Evolutionary conservation across 2,329 filamentous ascomycete species (phyloP), one percentile per base, ranked within the genome.

Genomic region (Pestalotiopsis fici): DNA sequence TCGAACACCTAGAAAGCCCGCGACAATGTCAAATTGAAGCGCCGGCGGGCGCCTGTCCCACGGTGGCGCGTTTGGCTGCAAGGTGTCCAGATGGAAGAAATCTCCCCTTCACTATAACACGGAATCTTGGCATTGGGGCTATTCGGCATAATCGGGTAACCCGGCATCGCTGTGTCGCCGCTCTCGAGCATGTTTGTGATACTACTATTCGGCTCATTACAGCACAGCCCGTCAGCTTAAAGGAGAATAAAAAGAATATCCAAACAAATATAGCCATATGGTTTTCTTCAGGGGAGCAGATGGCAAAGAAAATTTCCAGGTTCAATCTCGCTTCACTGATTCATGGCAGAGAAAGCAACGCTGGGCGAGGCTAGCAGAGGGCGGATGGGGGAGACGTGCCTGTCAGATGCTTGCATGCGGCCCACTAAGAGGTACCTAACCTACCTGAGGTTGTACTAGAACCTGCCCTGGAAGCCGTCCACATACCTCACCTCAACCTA

Each of bases 1-100:
- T 43, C 37, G 25, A 62, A 47, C 57, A 31, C 31, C 59, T 62
- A 25, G 37, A 62, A 57, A 57, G 27, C 55, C 59, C 37, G 31
- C 21, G 21, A 47, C 15, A 62, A 62, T 27, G 37, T 62, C 59
- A 62, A 62, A 62, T 23, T 62, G 37, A 62, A 62, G 59, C 59
- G 31, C 59, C 21, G 59, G 31, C 59, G 55, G 59, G 31, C 59
- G 55, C 55, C 55, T 57, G 7, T 39, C 31, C 57, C 31, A 62
- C 23, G 31, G 59, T 25, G 59, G 59, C 59, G 59, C 39, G 21
- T 18, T 13, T 18, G n/a, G 21, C 23, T 31, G 25, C 55, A 57
- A 57, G 27, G 55, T 57, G 43, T 57, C 55, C 55, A 27, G 18
- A 15, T 57, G 55, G 12, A 13, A 27, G 23, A 23, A 35, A 59